These are phyloP conservation scores for Anacardium occidentale DNA, from an alignment of 345 rosid species.

Conservation along the genomic window DNA sequence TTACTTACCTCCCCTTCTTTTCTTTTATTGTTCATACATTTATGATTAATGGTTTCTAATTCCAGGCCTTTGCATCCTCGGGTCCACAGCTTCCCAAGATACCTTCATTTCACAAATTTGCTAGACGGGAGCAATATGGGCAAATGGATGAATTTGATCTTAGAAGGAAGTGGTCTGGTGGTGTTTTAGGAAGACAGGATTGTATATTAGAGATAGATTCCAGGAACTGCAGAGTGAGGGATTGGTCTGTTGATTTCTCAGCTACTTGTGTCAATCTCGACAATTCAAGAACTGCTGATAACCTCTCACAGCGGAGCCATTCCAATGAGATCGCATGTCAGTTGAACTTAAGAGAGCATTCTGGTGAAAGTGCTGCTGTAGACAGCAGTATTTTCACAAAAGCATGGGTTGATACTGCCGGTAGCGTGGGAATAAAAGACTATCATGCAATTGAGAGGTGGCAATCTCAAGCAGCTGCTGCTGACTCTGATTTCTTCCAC, in stretches of 20 bases:
- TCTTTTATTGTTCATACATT: not conserved
- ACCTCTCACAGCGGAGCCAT: conserved; percentile 82
- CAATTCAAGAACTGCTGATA: conserved; percentile 73
- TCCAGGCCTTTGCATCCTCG: conserved; percentile 83
- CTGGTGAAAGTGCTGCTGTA: conserved; percentile 79
- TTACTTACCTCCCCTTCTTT: not conserved
- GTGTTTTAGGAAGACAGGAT: conserved; percentile 82
- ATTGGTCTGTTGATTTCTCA: conserved; percentile 95
- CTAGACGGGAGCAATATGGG: conserved; percentile 83
- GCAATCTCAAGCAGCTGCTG: conserved; percentile 99
- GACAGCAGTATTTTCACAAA: conserved; percentile 79
- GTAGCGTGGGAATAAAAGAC: conserved; percentile 83
- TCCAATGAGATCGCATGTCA: conserved; percentile 79
- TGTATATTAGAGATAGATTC: conserved; percentile 99
- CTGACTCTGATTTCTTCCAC: conserved; percentile 67
- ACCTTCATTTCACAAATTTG: conserved; percentile 97
- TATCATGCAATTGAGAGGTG: conserved; percentile 95
- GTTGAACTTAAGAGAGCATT: conserved; percentile 75
- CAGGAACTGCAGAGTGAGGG: conserved; percentile 98
- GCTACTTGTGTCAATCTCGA: conserved; percentile 80
- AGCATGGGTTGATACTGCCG: conserved; percentile 96
- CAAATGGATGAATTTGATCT: conserved; percentile 75
- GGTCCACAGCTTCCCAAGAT: conserved; percentile 94
- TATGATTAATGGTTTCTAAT: conserved; percentile 20
- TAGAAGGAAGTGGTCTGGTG: conserved; percentile 81